phyloP scores from a whole-genome alignment of 108 stramenopile genomes.

The Mayamaea pseudoterrestris region DNA sequence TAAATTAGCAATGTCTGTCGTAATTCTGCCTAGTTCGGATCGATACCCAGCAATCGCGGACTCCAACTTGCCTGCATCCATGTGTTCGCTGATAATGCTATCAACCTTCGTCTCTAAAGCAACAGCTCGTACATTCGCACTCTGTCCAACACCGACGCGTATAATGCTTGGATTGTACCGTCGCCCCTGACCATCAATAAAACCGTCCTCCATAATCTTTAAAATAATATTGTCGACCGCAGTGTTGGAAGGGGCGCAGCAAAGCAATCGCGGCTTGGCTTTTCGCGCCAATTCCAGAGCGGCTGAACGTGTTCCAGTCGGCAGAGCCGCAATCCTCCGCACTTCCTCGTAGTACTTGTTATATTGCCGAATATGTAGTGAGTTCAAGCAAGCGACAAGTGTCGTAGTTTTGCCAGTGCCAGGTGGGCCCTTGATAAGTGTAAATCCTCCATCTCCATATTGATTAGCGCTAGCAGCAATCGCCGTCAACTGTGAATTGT shows the following conservation, averaged over 20 bases:
- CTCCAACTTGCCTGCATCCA: constrained; percentile 47
- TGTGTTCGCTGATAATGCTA: constrained; percentile 32
- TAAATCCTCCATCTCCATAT: constrained; percentile 78
- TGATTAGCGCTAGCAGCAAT: constrained; percentile 61
- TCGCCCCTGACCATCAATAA: constrained; percentile 82
- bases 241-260: constrained; percentile 94
- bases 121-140: constrained; percentile 48
- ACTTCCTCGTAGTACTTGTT: constrained; percentile 78
- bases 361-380: constrained; percentile 85
- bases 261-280: constrained; percentile 70
- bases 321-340: constrained; percentile 37
- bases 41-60: constrained; percentile 52
- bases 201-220: constrained; percentile 86
- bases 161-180: constrained; percentile 90
- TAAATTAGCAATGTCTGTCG: constrained; percentile 36
- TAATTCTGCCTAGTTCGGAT: constrained; percentile 45
- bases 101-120: constrained; percentile 68
- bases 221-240: constrained; percentile 96
- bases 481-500: constrained; percentile 66
- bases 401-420: constrained; percentile 83
- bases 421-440: constrained; percentile 55
- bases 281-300: constrained; percentile 48
- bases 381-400: constrained; percentile 82
- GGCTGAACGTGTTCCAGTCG: constrained; percentile 23
- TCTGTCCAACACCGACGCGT: constrained; percentile 78